A percentile compares a stretch with the other conserved stretches of the same genome.
Conservation (phyloP, 208 protist species). For the Leishmania mexicana region DNA sequence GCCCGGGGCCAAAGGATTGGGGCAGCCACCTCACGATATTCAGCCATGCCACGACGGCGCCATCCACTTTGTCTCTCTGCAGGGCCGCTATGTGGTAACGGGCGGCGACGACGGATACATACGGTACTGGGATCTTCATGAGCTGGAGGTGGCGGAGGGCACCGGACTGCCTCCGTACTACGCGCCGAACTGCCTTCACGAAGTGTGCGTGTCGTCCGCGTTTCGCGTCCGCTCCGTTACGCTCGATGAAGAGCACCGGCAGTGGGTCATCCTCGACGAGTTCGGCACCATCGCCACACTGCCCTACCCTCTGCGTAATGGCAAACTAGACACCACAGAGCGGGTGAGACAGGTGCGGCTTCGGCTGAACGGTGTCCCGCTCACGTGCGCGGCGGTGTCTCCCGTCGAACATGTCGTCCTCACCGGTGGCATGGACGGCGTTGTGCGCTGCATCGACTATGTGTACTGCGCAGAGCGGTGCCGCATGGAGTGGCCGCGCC, state of each 20-base stretch:
- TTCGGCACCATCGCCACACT: slow-evolving; percentile 52
- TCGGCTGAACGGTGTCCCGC: slow-evolving; percentile 90
- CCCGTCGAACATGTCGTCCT: slow-evolving; percentile 78
- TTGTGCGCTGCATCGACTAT: slow-evolving; percentile 92
- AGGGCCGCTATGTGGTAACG: slow-evolving; percentile 85
- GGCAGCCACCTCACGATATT: slow-evolving; percentile 34
- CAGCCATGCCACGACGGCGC: slow-evolving; percentile 82
- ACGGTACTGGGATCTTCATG: slow-evolving; percentile 92
- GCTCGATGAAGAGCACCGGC: slow-evolving; percentile 27
- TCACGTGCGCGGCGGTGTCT: slow-evolving; percentile 83
- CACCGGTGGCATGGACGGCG: slow-evolving; percentile 92
- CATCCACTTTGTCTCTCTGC: slow-evolving; percentile 89
- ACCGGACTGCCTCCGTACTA: slow-evolving; percentile 78
- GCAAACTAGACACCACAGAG: neutral
- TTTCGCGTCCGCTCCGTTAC: slow-evolving; percentile 78
- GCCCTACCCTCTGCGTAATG: slow-evolving; percentile 23
- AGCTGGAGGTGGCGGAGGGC: slow-evolving; percentile 93
- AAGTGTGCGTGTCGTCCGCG: slow-evolving; percentile 53
- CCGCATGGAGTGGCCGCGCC: slow-evolving; percentile 19
- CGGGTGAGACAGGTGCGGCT: slow-evolving; percentile 19
- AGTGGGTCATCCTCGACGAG: slow-evolving; percentile 91
- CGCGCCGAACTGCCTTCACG: slow-evolving; percentile 75
- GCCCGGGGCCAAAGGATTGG: slow-evolving; percentile 28
- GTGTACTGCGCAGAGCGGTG: slow-evolving; percentile 61
- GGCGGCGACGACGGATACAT: slow-evolving; percentile 96